phyloP scores from a whole-genome alignment of 225 moss, liverwort and hornwort species.

The Anthoceros angustus region DNA sequence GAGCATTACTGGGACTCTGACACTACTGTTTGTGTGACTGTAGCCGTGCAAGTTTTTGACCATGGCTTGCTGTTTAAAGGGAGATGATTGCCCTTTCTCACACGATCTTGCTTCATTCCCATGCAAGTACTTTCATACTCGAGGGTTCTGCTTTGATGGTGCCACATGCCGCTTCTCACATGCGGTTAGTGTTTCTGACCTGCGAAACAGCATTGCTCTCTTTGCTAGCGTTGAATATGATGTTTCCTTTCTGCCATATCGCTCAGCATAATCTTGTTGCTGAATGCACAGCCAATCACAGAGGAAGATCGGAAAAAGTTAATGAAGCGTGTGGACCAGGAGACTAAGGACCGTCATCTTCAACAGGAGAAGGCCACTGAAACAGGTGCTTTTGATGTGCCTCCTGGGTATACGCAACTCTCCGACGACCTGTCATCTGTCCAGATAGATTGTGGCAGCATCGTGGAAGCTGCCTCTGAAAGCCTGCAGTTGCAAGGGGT shows the following conservation, averaged over 20 bases:
- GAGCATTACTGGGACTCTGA: background rate
- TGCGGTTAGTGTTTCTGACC: conserved; percentile 30
- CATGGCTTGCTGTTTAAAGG: conserved; percentile 89
- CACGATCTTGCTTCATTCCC: conserved; percentile 71
- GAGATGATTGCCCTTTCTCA: conserved; percentile 93
- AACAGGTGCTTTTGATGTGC: conserved; percentile 7
- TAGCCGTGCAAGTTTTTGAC: conserved; percentile 97
- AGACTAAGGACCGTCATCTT: conserved; percentile 51
- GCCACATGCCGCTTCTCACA: conserved; percentile 77
- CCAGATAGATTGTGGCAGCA: no score
- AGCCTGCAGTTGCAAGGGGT: no score
- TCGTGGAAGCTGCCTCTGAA: no score
- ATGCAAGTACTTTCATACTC: conserved; percentile 91
- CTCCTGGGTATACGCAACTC: background rate
- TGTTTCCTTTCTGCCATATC: background rate
- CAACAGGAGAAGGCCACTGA: conserved; percentile 22
- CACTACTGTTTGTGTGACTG: conserved; percentile 5
- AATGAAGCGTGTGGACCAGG: conserved; percentile 71
- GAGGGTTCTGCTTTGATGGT: conserved; percentile 85
- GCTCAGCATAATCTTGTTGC: background rate
- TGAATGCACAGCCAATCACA: conserved; percentile 42
- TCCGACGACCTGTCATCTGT: conserved; percentile 12
- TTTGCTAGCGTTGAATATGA: background rate
- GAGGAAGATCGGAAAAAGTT: conserved; percentile 74
- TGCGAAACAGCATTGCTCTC: background rate